Evolutionary conservation across 1,139 yeast species (phyloP).

Genomic region (Barnettozyma hawaiiensis): DNA sequence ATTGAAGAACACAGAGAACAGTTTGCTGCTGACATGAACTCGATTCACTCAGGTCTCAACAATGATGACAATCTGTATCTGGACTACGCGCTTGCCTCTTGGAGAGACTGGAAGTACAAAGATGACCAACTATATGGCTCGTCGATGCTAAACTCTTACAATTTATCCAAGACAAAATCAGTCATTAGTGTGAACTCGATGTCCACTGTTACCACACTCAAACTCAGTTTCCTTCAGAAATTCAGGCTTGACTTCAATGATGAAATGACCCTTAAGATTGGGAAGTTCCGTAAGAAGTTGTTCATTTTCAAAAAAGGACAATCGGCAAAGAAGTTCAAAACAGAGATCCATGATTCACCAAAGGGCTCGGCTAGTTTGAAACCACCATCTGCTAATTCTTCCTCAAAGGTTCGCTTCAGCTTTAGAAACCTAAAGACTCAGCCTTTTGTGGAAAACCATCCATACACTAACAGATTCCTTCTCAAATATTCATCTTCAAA

Average conservation of each 20-base stretch:
- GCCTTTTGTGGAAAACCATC: conserved; percentile 42
- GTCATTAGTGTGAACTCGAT: conserved; percentile 17
- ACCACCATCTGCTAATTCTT: conserved; percentile 1
- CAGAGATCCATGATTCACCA: conserved; percentile 1
- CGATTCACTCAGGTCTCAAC: conserved; percentile 6
- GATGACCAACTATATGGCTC: conserved; percentile 60
- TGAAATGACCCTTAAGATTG: conserved; percentile 7
- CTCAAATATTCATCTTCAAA: conserved; percentile 51
- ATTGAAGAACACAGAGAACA: conserved; percentile 5
- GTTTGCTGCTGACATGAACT: conserved; percentile 6
- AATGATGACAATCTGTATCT: conserved; percentile 15
- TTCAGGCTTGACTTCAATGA: conserved; percentile 5
- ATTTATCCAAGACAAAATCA: conserved; percentile 24
- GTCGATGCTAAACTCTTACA: conserved; percentile 29
- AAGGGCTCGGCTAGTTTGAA: background rate
- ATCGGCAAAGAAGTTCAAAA: conserved; percentile 1
- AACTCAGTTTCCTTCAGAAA: conserved; percentile 10
- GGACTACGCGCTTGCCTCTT: conserved; percentile 50
- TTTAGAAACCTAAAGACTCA: conserved; percentile 17
- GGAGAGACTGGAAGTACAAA: conserved; percentile 86
- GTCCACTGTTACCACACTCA: conserved; percentile 11
- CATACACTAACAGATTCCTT: conserved; percentile 52
- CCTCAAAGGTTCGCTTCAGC: conserved; percentile 10
- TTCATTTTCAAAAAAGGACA: conserved; percentile 3
- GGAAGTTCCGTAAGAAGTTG: conserved; percentile 6